Percentiles rank a stretch among this genome's conserved stretches.
phyloP scores from a whole-genome alignment of 768 basidiomycete species.

The Postia placenta region DNA sequence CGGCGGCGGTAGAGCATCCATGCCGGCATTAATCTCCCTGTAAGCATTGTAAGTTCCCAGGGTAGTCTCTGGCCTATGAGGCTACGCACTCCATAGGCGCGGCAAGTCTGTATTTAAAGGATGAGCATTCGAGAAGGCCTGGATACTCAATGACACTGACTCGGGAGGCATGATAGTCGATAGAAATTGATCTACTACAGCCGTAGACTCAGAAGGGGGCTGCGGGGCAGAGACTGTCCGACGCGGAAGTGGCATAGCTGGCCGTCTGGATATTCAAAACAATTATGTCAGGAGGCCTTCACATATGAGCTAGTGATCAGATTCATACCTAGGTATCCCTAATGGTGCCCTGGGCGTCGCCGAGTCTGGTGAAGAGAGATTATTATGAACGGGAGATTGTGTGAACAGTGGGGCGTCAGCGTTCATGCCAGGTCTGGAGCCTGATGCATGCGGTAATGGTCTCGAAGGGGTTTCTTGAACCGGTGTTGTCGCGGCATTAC shows the following conservation, averaged over 20 bases:
- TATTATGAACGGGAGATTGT: constrained; percentile 5
- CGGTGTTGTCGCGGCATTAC: neutral
- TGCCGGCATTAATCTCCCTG: neutral
- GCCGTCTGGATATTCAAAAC: neutral
- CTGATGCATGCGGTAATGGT: too few species aligned
- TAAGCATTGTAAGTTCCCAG: neutral
- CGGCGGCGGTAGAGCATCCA: neutral
- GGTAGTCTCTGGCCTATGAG: neutral
- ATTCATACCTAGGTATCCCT: neutral
- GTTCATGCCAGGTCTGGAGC: too few species aligned
- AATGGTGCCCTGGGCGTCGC: neutral
- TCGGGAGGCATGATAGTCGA: constrained; percentile 32
- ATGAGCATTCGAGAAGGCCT: too few species aligned
- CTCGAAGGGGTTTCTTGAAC: neutral
- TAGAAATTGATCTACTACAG: constrained; percentile 32
- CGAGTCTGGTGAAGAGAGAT: neutral
- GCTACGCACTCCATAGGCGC: constrained; percentile 19
- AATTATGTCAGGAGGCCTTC: too few species aligned
- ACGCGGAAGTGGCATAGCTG: constrained; percentile 5
- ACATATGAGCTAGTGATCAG: too few species aligned
- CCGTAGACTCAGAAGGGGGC: constrained; percentile 4
- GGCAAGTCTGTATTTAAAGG: constrained; percentile 15
- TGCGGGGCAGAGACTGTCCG: neutral
- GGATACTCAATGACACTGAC: too few species aligned
- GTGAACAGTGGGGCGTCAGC: neutral